Evolutionary conservation across 805 yeast species (phyloP), one percentile per base, ranked within the genome.

Genomic region (Pichia insulana): DNA sequence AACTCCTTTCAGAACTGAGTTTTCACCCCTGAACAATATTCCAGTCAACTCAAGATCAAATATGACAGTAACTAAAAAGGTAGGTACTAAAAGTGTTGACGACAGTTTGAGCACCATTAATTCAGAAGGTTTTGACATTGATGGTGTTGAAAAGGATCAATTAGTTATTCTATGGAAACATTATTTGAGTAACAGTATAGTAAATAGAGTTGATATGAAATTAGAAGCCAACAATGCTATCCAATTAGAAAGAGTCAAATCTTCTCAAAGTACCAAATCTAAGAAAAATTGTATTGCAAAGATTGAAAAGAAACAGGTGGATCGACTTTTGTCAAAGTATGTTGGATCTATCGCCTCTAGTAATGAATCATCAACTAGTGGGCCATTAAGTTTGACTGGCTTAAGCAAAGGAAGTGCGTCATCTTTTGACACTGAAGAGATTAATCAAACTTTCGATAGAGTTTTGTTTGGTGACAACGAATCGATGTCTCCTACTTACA

Each of bases 171-270:
- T 57, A 17, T 61, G 65, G 65, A 39, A 44, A 3, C 60, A 59
- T 30, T 57, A 54, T 40, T 33, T 61, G 33, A 54, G 52, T 39
- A 41, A 43, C 5, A 52, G 50, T 11, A 46, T 61, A 16, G 46
- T 46, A 18, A 54, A 51, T 35, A 52, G 64, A 31, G 52, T 61
- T 27, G 54, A 49, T 31, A 52, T 61, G 48, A 57, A 58, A 22
- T 28, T 59, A 11, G 62, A 58, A 34, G 44, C 59, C 31, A 45
- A 43, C 13, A 45, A 45, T 9, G 36, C 44, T 2, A 43, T 36
- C n/a, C 32, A 44, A 8, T 13, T 47, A 18, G 46, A 41, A 27
- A 36, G 46, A 27, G 40, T 40, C 2, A 40, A 41, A 34, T 39
- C 45, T 19, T 31, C 36, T 18, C 44, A 35, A 15, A 42, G 45